Evolutionary conservation across 2,329 filamentous ascomycete genomes (phyloP), one percentile per base, ranked within the genome.

Genomic region (Arthrobotrys megalospora): DNA sequence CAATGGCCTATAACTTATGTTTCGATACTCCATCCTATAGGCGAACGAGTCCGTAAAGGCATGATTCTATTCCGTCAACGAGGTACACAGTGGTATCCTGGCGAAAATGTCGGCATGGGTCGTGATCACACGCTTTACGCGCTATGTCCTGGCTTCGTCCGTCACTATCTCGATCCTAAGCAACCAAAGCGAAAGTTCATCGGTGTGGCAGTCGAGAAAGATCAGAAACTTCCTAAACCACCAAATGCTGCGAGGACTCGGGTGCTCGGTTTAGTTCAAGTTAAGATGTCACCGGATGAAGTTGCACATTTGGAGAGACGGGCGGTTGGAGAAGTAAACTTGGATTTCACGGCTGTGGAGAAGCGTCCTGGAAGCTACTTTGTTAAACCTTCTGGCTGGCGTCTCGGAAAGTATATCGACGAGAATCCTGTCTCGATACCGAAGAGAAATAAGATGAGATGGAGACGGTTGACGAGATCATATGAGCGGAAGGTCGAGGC

Each of bases 21-120:
- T 53, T 69, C 2, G 14, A 24, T 55, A 16, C 11, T 8, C 21
- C n/a, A 28, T 41, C 11, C 2, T 12, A 75, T 83, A 94, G 92
- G 95, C 84, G 92, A 97, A 86, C 97, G 91, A 85, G 96, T 99
- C 41, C 92, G 97, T 75, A 92, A 94, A 3, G 96, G 96, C 68
- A 98, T 97, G 87, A 99, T 99, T 85, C 92, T 99, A 86, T 99
- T 96, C 89, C 94, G 93, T 84, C 96, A 99, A 85, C 91, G 95
- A 82, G 96, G 96, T 82, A 96, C 96, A 3, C 89, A 91, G 82
- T 99, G 96, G 96, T 95, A 91, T 84, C 92, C 96, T 0, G 96
- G 96, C 82, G 96, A 98, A 84, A 98, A 99, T 86, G 93, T 92
- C 85, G 92, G 91, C 82, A 95, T 98, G 87, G 96, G 96, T 63